Evolutionary conservation across 164 flowering plant genomes (phyloP).

Genomic region (Berberis vulgaris): DNA sequence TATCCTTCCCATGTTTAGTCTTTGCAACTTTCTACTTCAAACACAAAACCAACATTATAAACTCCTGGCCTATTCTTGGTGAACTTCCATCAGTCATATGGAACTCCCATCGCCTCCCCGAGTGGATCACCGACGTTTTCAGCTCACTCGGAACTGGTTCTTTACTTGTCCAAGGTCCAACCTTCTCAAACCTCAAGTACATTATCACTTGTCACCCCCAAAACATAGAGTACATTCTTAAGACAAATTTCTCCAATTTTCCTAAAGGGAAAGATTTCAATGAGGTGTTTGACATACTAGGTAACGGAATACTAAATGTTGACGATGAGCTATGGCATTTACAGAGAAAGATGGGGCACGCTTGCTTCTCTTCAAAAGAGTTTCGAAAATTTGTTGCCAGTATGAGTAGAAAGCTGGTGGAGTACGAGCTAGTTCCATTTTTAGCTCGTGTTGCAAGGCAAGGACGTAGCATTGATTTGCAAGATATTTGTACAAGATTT

Average conservation of each 20-base stretch:
- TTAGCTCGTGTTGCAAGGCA: conserved; percentile 15
- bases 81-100: no score
- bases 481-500: conserved; percentile 22
- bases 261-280: conserved; percentile 3
- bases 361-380: background rate
- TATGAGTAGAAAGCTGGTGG: conserved; percentile 12
- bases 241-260: conserved; percentile 2
- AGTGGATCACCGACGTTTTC: no score
- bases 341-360: conserved; percentile 18
- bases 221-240: background rate
- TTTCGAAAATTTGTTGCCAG: conserved; percentile 14
- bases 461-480: conserved; percentile 21
- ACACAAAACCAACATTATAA: no score
- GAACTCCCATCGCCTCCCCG: no score
- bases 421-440: conserved; percentile 25
- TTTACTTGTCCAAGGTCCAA: no score
- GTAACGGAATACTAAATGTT: conserved; percentile 1
- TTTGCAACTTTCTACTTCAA: no score
- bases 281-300: conserved; percentile 7
- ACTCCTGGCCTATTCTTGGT: no score
- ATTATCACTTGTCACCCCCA: no score
- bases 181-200: no score
- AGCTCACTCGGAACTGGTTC: no score
- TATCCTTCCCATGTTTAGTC: no score
- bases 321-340: conserved; percentile 19